A percentile compares a stretch with the other conserved stretches of the same genome.
Evolutionary conservation across 192 early-diverging fungal species (phyloP).

Genomic region (Backusella macrospora): DNA sequence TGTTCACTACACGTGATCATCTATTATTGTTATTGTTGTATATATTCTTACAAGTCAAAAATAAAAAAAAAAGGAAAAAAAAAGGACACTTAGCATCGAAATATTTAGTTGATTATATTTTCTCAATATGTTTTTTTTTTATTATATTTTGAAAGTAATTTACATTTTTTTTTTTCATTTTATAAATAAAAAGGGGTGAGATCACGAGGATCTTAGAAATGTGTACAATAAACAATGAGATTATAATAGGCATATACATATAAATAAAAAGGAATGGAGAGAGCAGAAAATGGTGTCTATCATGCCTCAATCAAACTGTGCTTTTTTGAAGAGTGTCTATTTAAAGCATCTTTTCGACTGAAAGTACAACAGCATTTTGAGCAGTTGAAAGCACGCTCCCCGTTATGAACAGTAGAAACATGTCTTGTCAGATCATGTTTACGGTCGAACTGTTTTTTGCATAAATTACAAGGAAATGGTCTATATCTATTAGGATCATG

Average conservation of each 20-base stretch:
- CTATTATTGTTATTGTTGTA: background rate
- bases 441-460: slow-evolving; percentile 71
- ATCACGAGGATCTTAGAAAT: background rate
- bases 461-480: slow-evolving; percentile 62
- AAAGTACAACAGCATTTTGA: slow-evolving; percentile 55
- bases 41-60: background rate
- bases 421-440: slow-evolving; percentile 81
- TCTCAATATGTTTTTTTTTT: background rate
- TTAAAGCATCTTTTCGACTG: slow-evolving; percentile 70
- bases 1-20: background rate
- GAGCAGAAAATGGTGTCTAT: background rate
- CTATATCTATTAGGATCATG: slow-evolving; percentile 66
- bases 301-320: background rate
- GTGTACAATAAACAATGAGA: slow-evolving; percentile 2
- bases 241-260: slow-evolving; percentile 10
- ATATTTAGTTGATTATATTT: background rate
- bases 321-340: slow-evolving; percentile 46
- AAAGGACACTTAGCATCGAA: background rate
- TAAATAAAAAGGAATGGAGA: slow-evolving; percentile 4
- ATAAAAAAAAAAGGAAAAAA: background rate
- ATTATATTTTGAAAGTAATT: slow-evolving; percentile 8
- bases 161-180: background rate
- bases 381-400: slow-evolving; percentile 62
- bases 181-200: slow-evolving; percentile 2
- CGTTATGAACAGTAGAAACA: slow-evolving; percentile 61